Evolutionary conservation across 73 alveolate species (phyloP).

Genomic region (Symbiodinium pilosum): DNA sequence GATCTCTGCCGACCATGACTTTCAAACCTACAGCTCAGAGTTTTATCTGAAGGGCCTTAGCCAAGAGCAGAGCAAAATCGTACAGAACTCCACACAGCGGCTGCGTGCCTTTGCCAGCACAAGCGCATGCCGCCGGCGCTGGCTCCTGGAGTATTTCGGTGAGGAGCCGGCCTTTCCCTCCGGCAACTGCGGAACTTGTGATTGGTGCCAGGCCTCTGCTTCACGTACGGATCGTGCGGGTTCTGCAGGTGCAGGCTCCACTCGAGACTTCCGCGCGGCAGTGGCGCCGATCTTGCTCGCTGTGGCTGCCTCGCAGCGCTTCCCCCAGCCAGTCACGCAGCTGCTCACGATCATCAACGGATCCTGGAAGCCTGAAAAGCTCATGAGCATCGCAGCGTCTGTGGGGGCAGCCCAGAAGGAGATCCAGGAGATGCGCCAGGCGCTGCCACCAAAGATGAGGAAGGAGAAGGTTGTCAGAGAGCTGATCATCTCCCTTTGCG

Average conservation of each 20-base stretch:
- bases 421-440: constrained; percentile 12
- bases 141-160: constrained; percentile 42
- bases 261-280: constrained; percentile 28
- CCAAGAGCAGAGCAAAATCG: not conserved
- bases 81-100: not conserved
- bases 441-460: not conserved
- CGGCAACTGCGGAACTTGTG: not conserved
- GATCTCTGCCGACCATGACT: constrained; percentile 95
- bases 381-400: not conserved
- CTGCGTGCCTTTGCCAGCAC: constrained; percentile 25
- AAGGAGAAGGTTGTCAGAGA: constrained; percentile 3
- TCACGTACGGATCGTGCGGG: too few species aligned
- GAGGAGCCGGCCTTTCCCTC: constrained; percentile 1
- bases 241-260: not conserved
- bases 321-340: not conserved
- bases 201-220: not conserved
- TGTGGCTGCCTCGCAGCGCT: constrained; percentile 12
- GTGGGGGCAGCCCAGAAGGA: not conserved
- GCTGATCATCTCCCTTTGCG: not conserved
- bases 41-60: constrained; percentile 1
- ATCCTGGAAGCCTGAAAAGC: not conserved
- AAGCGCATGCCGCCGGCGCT: constrained; percentile 25
- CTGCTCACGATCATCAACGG: not conserved
- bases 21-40: constrained; percentile 6
- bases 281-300: constrained; percentile 26